Evolutionary conservation across 495 filamentous ascomycete species (phyloP).

Genomic region (Acidiella bohemica): DNA sequence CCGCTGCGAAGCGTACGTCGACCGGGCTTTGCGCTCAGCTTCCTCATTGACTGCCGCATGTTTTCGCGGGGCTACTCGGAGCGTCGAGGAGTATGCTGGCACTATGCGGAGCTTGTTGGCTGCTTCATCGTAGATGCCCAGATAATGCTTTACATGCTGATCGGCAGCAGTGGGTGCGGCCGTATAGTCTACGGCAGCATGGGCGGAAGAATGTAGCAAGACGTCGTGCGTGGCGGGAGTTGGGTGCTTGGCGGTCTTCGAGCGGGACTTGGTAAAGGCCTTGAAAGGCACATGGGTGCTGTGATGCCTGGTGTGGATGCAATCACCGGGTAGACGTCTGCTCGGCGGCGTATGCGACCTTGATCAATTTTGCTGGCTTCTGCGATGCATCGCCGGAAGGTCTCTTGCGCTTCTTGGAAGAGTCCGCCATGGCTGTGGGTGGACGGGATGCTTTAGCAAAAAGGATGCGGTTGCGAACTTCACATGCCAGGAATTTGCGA

Average conservation of each 20-base stretch:
- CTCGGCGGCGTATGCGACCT: constrained; percentile 1
- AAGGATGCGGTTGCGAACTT: too few species aligned
- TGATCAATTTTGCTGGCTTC: constrained; percentile 3
- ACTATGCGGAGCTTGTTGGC: constrained; percentile 59
- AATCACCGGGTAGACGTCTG: constrained; percentile 4
- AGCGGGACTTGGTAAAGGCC: constrained; percentile 10
- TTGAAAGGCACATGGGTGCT: constrained; percentile 10
- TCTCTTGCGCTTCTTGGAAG: constrained; percentile 16
- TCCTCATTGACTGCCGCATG: constrained; percentile 23
- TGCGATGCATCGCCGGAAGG: constrained; percentile 7
- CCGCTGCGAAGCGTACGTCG: constrained; percentile 27
- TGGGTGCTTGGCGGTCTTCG: constrained; percentile 11
- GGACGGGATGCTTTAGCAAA: too few species aligned
- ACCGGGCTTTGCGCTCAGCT: constrained; percentile 35
- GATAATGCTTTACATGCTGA: constrained; percentile 63
- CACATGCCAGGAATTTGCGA: too few species aligned
- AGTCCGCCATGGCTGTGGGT: too few species aligned
- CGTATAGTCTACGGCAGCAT: constrained; percentile 52
- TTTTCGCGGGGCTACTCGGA: constrained; percentile 32
- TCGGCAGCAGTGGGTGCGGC: constrained; percentile 46
- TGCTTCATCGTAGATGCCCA: constrained; percentile 70
- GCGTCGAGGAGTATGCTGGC: constrained; percentile 59
- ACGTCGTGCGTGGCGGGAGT: constrained; percentile 40
- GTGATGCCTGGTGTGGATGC: constrained; percentile 11
- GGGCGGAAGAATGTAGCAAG: constrained; percentile 63